A percentile compares a stretch with the other conserved stretches of the same genome.
Evolutionary conservation across 306 rosid species (phyloP).

Genomic region (Rubus parviflorus): DNA sequence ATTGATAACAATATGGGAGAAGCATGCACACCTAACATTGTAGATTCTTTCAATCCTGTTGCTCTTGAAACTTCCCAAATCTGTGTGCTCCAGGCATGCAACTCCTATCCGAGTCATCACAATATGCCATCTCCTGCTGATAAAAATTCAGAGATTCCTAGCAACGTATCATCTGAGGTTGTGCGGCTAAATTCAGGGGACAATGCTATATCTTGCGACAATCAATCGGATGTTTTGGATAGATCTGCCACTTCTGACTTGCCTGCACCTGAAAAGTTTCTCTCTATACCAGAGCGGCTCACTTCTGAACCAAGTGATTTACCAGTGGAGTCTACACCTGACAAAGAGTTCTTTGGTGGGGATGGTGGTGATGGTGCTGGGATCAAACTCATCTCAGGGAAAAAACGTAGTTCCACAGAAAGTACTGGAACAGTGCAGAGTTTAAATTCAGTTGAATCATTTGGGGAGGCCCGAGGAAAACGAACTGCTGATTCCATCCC

Average conservation of each 20-base stretch:
- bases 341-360: constrained; percentile 42
- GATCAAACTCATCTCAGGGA: constrained; percentile 48
- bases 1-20: constrained; percentile 40
- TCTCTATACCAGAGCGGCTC: constrained; percentile 47
- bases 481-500: constrained; percentile 71
- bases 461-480: constrained; percentile 55
- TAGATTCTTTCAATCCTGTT: constrained; percentile 35
- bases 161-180: constrained; percentile 15
- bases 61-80: constrained; percentile 39
- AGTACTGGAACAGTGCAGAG: constrained; percentile 74
- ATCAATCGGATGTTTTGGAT: constrained; percentile 32
- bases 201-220: constrained; percentile 37
- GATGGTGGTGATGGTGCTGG: constrained; percentile 42
- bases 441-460: constrained; percentile 66
- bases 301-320: constrained; percentile 47
- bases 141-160: constrained; percentile 25
- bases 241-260: constrained; percentile 54
- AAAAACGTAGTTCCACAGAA: constrained; percentile 85
- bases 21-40: constrained; percentile 35
- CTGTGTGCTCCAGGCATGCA: constrained; percentile 60
- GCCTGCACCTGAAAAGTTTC: constrained; percentile 81
- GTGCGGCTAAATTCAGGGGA: constrained; percentile 19
- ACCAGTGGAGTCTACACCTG: constrained; percentile 62
- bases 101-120: constrained; percentile 38
- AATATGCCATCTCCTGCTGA: constrained; percentile 50